Conservation (phyloP, 257 asterid genomes). For the Schizonepeta tenuifolia region DNA sequence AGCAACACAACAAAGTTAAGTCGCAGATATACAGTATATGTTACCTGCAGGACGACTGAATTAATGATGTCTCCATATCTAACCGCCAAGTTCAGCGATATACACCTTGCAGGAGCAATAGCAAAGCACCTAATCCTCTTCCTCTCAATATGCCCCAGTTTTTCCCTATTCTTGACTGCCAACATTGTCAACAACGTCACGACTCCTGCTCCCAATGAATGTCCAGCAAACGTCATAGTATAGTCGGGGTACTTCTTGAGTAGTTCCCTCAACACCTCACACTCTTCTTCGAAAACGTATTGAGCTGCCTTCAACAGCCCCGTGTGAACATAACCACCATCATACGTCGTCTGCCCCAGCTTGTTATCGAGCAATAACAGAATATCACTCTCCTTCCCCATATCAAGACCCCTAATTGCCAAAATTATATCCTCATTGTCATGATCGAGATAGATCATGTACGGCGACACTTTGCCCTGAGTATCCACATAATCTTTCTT, state of each 20-base stretch:
- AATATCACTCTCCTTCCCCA: constrained; percentile 85
- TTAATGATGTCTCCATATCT: constrained; percentile 94
- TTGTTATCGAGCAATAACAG: constrained; percentile 77
- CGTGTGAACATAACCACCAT: constrained; percentile 92
- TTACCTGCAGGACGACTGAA: constrained; percentile 95
- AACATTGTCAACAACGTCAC: constrained; percentile 81
- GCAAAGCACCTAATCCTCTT: constrained; percentile 90
- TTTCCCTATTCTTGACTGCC: constrained; percentile 74
- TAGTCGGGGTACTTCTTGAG: constrained; percentile 59
- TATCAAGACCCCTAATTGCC: constrained; percentile 84
- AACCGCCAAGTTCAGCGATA: constrained; percentile 91
- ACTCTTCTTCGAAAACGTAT: constrained; percentile 72
- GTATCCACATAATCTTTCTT: constrained; percentile 64
- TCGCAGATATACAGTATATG: not conserved
- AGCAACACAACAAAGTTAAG: not conserved
- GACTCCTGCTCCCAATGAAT: constrained; percentile 96
- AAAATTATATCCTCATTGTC: constrained; percentile 67
- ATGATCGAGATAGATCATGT: constrained; percentile 86
- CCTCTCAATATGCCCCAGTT: constrained; percentile 73
- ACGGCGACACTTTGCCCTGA: constrained; percentile 71
- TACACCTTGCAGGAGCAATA: constrained; percentile 95
- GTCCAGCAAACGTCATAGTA: constrained; percentile 87
- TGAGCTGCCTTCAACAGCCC: constrained; percentile 94
- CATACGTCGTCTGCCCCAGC: constrained; percentile 89
- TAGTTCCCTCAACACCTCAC: constrained; percentile 56